Conservation (phyloP, 331 rosid genomes). For the Quercus lobata region DNA sequence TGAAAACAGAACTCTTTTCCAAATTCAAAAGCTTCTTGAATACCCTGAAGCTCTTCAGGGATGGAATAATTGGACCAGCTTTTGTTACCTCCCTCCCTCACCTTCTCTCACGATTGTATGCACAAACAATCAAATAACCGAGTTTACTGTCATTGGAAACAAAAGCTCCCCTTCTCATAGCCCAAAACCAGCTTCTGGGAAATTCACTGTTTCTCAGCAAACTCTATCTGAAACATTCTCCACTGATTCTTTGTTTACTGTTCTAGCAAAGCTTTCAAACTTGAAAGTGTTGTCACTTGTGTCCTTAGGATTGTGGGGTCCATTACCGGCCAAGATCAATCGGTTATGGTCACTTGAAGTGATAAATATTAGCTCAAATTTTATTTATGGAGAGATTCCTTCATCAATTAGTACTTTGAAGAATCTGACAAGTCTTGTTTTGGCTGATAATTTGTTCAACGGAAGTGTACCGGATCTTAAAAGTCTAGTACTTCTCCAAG, state of each 20-base stretch:
- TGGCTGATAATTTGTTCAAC: constrained; percentile 63
- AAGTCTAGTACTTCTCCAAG: constrained; percentile 43
- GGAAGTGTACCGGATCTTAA: constrained; percentile 69
- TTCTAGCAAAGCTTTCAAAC: constrained; percentile 64
- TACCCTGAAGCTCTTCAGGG: constrained; percentile 61
- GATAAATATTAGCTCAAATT: constrained; percentile 70
- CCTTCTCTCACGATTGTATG: constrained; percentile 62
- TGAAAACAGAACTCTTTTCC: constrained; percentile 57
- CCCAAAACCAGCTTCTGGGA: constrained; percentile 25
- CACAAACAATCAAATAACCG: constrained; percentile 45
- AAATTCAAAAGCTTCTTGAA: constrained; percentile 62
- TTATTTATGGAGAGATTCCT: constrained; percentile 58
- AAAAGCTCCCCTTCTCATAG: constrained; percentile 39
- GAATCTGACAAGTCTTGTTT: constrained; percentile 47
- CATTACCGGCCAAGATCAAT: constrained; percentile 58
- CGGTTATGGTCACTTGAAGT: constrained; percentile 54
- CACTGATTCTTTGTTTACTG: constrained; percentile 59
- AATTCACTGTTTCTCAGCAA: constrained; percentile 18
- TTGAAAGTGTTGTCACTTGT: constrained; percentile 57
- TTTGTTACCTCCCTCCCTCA: constrained; percentile 64
- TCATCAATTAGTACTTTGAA: constrained; percentile 41
- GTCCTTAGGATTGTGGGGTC: constrained; percentile 88
- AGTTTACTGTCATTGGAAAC: constrained; percentile 59
- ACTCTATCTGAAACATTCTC: constrained; percentile 65
- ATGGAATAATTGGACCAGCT: constrained; percentile 66